Conservation (phyloP, 2,329 filamentous ascomycete genomes). For the Biscogniauxia sp. region DNA sequence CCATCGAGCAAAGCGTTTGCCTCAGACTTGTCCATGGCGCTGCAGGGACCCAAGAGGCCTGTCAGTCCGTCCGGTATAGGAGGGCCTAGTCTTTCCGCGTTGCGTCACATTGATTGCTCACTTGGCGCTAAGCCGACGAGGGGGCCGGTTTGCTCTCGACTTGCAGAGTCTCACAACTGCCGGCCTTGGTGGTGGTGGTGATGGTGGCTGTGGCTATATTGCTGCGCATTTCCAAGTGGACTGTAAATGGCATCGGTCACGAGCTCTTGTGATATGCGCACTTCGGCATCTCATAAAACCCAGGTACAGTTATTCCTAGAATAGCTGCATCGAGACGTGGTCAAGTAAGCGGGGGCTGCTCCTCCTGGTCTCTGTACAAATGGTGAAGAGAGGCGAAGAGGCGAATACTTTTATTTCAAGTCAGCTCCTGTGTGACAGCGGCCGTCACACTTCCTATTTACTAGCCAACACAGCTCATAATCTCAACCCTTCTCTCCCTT, state of each 20-base stretch:
- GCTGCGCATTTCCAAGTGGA: not conserved
- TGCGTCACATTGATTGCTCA: constrained; percentile 1
- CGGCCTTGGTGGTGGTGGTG: not conserved
- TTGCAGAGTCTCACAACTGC: not conserved
- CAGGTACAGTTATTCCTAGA: not conserved
- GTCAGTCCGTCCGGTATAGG: not conserved
- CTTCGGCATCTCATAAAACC: not conserved
- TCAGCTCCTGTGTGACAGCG: not conserved
- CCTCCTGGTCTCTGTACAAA: not conserved
- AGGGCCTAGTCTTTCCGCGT: not conserved
- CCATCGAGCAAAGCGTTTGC: not conserved
- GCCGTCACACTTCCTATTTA: not conserved
- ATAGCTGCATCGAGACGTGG: not conserved
- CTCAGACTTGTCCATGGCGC: not conserved
- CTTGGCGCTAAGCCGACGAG: not conserved
- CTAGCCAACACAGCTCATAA: not conserved
- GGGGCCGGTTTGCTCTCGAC: not conserved
- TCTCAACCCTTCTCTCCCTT: not conserved
- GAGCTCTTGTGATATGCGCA: not conserved
- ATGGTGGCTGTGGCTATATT: no score
- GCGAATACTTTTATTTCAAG: not conserved
- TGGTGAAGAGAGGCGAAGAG: not conserved
- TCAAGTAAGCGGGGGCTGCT: not conserved
- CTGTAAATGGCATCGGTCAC: not conserved
- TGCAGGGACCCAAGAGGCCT: not conserved